Evolutionary conservation across 768 basidiomycete genomes (phyloP), one percentile per base, ranked within the genome.

Genomic region (Podaxis pistillaris): DNA sequence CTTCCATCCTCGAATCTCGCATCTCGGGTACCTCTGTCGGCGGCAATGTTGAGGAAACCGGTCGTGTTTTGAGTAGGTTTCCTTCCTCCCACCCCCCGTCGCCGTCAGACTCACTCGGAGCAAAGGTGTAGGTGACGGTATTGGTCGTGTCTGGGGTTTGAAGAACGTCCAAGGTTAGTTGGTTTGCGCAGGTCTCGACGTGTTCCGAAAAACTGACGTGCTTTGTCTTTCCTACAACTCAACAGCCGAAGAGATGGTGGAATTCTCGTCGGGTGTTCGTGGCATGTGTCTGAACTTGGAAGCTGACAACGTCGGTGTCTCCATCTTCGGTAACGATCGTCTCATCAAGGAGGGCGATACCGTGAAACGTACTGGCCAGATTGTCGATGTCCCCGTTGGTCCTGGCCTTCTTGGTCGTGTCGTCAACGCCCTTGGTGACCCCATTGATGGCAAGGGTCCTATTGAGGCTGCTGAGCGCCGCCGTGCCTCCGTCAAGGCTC

Each of bases 271-370:
- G 56, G 97, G 97, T 80, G 89, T 99, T 72, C 96, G 97, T 76
- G 97, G 97, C 85, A 99, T 99, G 97, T 98, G 96, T 80, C 81
- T 99, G 79, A 99, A 99, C 91, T 91, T 99, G 88, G 97, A 99
- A 82, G 94, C 96, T 80, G 97, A 98, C 89, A 98, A 98, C 73
- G 96, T 98, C 84, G 97, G 97, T 94, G 94, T 99, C 74, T 94
- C 97, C 83, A 96, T 98, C 83, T 99, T 99, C 86, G 91, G 90
- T 86, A 91, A 91, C 75, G 92, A 94, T 80, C 93, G 93, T 86
- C 87, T 90, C 83, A 98, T 98, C 88, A 96, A 96, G 87, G 97
- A 98, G 81, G 97, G 96, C 71, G 97, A 99, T 83, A 96, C 96
- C 69, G 97, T 99, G 86, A 99, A 97, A 85, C 95, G 97, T 77